Evolutionary conservation across 805 yeast genomes (phyloP).

Genomic region (Peterozyma toletana): DNA sequence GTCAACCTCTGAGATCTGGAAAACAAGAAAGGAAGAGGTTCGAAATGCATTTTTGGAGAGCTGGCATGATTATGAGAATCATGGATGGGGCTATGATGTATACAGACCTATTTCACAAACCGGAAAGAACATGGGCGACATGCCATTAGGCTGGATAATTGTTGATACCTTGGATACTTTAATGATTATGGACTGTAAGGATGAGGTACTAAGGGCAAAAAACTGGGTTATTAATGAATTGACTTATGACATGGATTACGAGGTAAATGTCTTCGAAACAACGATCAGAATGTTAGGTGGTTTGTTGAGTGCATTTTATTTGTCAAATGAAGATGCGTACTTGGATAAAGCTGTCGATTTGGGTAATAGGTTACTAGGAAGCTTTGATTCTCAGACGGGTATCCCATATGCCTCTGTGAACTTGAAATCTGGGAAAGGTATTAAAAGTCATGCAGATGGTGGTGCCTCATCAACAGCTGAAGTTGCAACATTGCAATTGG

Average conservation of each 20-base stretch:
- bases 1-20: conserved; percentile 30
- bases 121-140: conserved; percentile 69
- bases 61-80: conserved; percentile 67
- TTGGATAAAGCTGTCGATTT: conserved; percentile 73
- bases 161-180: conserved; percentile 84
- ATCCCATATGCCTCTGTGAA: conserved; percentile 78
- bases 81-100: conserved; percentile 83
- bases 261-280: conserved; percentile 86
- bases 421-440: conserved; percentile 54
- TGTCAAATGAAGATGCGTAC: conserved; percentile 62
- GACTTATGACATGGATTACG: conserved; percentile 62
- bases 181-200: conserved; percentile 63
- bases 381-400: conserved; percentile 61
- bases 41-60: conserved; percentile 62
- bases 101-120: conserved; percentile 59
- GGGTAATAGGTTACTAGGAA: conserved; percentile 66
- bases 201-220: conserved; percentile 57
- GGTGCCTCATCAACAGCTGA: conserved; percentile 91
- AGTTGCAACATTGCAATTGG: conserved; percentile 80
- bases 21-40: conserved; percentile 45
- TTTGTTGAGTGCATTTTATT: conserved; percentile 70
- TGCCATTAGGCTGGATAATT: conserved; percentile 89
- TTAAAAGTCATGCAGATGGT: conserved; percentile 51
- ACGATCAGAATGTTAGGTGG: conserved; percentile 94
- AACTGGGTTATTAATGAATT: conserved; percentile 70